phyloP scores from a whole-genome alignment of 306 rosid genomes.

The Dalbergia cochinchinensis region DNA sequence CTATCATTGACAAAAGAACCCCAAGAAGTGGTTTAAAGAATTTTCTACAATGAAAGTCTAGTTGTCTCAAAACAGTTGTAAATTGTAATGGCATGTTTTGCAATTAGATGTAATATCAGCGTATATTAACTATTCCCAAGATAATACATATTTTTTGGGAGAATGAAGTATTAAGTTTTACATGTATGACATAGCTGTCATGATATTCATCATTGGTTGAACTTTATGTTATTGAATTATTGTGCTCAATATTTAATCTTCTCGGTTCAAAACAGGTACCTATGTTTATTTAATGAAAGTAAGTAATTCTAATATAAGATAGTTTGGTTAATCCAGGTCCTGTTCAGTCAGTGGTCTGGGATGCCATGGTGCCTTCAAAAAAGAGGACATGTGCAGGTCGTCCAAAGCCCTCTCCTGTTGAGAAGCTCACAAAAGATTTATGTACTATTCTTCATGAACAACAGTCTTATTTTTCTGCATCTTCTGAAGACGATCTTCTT shows the following conservation, averaged over 20 bases:
- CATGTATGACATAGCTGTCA: slow-evolving; percentile 18
- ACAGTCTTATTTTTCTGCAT: slow-evolving; percentile 81
- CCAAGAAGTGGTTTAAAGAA: slow-evolving; percentile 26
- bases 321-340: slow-evolving; percentile 72
- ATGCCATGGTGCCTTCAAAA: slow-evolving; percentile 81
- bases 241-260: slow-evolving; percentile 25
- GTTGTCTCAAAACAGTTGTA: slow-evolving; percentile 15
- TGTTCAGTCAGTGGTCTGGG: slow-evolving; percentile 94
- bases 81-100: slow-evolving; percentile 18
- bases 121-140: slow-evolving; percentile 10
- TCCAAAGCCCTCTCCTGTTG: slow-evolving; percentile 85
- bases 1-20: slow-evolving; percentile 14
- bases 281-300: slow-evolving; percentile 44
- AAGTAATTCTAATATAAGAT: slow-evolving; percentile 47
- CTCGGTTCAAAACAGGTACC: slow-evolving; percentile 10
- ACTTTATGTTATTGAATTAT: not conserved
- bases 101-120: slow-evolving; percentile 6
- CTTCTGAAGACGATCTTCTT: slow-evolving; percentile 95
- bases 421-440: slow-evolving; percentile 94
- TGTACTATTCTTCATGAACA: slow-evolving; percentile 90
- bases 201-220: slow-evolving; percentile 19
- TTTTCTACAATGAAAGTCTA: slow-evolving; percentile 27
- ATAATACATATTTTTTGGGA: not conserved
- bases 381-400: slow-evolving; percentile 88
- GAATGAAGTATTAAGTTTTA: slow-evolving; percentile 20